Evolutionary conservation across 2,329 filamentous ascomycete species (phyloP), one percentile per base, ranked within the genome.

Genomic region (Trichoderma pleuroti): DNA sequence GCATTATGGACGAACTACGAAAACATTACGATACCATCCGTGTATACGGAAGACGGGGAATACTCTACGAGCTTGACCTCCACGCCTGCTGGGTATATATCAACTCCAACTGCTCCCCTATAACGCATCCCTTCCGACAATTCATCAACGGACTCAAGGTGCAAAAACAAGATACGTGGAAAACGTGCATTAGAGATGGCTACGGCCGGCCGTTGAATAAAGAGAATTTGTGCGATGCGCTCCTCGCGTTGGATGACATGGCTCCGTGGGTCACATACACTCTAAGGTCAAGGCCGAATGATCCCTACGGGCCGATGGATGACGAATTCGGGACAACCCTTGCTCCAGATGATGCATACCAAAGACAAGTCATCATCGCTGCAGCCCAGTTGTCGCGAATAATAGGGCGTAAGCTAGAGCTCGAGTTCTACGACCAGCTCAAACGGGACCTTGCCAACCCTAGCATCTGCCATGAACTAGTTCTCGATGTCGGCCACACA

Each of bases 1-100:
- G 16, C 21, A 54, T 11, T 16, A 26, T 71, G n/a, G 16, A 34
- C 12, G 30, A 21, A 3, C 34, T 63, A 32, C 28, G 36, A 24
- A 39, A 16, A 21, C 14, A 14, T 16, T 32, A 56, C 32, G n/a
- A 59, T 16, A 28, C 28, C 21, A 68, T 71, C 28, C 59, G 52
- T 3, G 65, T 59, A n/a, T 68, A 28, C 26, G 63, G 46, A 14
- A 52, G 63, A 10, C 4, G 4, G 8, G n/a, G 21, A 21, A 11
- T 54, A 18, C 61, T 72, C 16, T 70, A 56, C 32, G 67, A 70
- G 18, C 70, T 72, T 21, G 21, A 72, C 24, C 54, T 70, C n/a
- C 49, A 34, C 4, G 30, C 67, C n/a, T 70, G 66, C 18, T 42
- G 57, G 39, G 12, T 12, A 26, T 72, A 61, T n/a, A 26, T 72